phyloP scores from a whole-genome alignment of 495 filamentous ascomycete species.

The Platismatia glauca region DNA sequence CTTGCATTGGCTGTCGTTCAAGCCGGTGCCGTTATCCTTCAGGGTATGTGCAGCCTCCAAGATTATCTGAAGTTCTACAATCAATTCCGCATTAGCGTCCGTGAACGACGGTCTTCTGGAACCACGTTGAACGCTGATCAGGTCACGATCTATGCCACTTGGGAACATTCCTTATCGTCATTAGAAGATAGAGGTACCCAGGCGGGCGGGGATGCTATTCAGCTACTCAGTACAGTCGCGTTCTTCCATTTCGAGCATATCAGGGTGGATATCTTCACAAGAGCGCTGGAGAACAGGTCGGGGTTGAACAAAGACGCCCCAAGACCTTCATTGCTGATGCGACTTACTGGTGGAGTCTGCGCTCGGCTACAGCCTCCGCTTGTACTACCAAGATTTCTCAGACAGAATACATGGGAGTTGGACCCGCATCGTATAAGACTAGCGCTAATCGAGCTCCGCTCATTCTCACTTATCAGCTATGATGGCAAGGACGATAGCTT shows the following conservation, averaged over 20 bases:
- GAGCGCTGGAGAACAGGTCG: constrained; percentile 18
- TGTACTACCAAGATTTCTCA: constrained; percentile 16
- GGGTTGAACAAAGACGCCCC: background rate
- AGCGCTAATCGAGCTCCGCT: constrained; percentile 24
- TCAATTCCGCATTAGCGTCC: constrained; percentile 18
- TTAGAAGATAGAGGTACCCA: constrained; percentile 20
- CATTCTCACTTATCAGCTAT: constrained; percentile 29
- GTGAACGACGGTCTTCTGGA: constrained; percentile 9
- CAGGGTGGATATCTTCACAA: constrained; percentile 25
- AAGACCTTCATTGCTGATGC: background rate
- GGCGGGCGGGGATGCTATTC: constrained; percentile 20
- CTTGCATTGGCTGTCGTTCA: constrained; percentile 34
- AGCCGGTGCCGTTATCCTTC: constrained; percentile 29
- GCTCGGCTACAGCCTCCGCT: constrained; percentile 18
- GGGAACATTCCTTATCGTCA: constrained; percentile 25
- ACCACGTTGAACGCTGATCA: constrained; percentile 16
- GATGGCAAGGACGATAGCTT: constrained; percentile 23
- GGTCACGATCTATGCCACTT: constrained; percentile 27
- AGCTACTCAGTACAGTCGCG: constrained; percentile 27
- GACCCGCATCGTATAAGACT: constrained; percentile 16
- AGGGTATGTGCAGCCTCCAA: constrained; percentile 23
- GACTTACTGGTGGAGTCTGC: background rate
- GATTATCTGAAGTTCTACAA: constrained; percentile 26
- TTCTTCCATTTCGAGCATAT: constrained; percentile 29
- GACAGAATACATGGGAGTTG: constrained; percentile 10